Conservation (phyloP, 2,329 filamentous ascomycete species). For the Sphaerulina musiva region DNA sequence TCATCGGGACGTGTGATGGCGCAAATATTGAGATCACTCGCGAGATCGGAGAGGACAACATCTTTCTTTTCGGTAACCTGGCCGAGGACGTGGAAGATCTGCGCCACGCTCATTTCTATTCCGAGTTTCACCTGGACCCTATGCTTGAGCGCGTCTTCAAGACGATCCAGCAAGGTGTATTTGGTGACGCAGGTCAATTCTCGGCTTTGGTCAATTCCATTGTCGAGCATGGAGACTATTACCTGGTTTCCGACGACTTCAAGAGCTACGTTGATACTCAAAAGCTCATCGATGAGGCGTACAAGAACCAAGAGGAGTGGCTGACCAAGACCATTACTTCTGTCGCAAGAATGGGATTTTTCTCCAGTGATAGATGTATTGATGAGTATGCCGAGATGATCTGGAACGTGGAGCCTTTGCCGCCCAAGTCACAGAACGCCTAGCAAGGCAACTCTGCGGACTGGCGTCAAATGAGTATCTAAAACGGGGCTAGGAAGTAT, state of each 20-base stretch:
- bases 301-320: slow-evolving; percentile 89
- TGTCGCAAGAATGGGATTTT: slow-evolving; percentile 91
- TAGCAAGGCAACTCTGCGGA: neutral
- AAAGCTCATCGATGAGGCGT: slow-evolving; percentile 81
- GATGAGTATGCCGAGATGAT: slow-evolving; percentile 95
- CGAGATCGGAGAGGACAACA: slow-evolving; percentile 92
- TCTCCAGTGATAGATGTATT: slow-evolving; percentile 89
- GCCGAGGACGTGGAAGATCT: slow-evolving; percentile 95
- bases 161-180: slow-evolving; percentile 69
- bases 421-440: slow-evolving; percentile 11
- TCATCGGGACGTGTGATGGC: slow-evolving; percentile 96
- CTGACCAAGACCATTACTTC: slow-evolving; percentile 80
- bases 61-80: slow-evolving; percentile 96
- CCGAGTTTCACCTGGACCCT: slow-evolving; percentile 67
- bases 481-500: neutral
- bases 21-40: slow-evolving; percentile 92
- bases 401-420: slow-evolving; percentile 87
- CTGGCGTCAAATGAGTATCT: neutral
- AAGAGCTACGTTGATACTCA: slow-evolving; percentile 90
- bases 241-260: slow-evolving; percentile 96
- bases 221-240: slow-evolving; percentile 91
- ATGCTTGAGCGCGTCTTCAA: slow-evolving; percentile 76
- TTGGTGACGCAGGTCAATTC: slow-evolving; percentile 74
- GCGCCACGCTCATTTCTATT: slow-evolving; percentile 82
- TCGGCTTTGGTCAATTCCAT: slow-evolving; percentile 77